A percentile compares a stretch with the other conserved stretches of the same genome.
Conservation (phyloP, 352 stramenopile species). For the Globisporangium yorkense region DNA sequence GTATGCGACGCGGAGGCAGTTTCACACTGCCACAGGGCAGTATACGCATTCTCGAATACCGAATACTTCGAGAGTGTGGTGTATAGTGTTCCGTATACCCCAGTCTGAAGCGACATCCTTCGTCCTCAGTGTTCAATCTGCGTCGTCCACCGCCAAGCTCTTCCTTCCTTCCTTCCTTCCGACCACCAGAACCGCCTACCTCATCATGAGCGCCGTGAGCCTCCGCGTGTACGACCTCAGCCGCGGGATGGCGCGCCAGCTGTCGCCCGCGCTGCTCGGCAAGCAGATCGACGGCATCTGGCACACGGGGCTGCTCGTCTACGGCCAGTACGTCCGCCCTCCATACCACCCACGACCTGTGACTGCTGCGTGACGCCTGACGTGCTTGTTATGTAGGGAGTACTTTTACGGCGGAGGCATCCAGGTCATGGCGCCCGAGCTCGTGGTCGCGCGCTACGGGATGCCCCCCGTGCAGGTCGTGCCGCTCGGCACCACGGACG, state of each 20-base stretch:
- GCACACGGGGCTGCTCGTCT: slow-evolving; percentile 84
- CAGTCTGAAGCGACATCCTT: too few relatives aligned
- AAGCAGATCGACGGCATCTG: slow-evolving; percentile 93
- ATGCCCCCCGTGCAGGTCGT: slow-evolving; percentile 86
- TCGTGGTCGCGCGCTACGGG: slow-evolving; percentile 71
- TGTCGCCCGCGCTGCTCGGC: slow-evolving; percentile 88
- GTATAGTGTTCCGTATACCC: too few relatives aligned
- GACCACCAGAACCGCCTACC: too few relatives aligned
- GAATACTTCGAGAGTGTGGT: too few relatives aligned
- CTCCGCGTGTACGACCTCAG: slow-evolving; percentile 96
- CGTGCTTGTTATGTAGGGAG: too few relatives aligned
- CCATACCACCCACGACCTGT: too few relatives aligned
- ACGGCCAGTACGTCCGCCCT: slow-evolving; percentile 27
- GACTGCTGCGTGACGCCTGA: too few relatives aligned
- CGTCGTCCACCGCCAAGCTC: too few relatives aligned
- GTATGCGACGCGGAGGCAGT: too few relatives aligned
- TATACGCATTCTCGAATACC: too few relatives aligned
- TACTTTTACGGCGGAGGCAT: slow-evolving; percentile 96
- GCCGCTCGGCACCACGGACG: slow-evolving; percentile 69
- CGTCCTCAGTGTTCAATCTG: too few relatives aligned
- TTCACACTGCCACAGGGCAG: too few relatives aligned
- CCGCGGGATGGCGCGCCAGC: slow-evolving; percentile 84
- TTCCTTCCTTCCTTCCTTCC: background rate
- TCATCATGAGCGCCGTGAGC: slow-evolving; percentile 36
- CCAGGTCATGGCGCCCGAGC: slow-evolving; percentile 62